Evolutionary conservation across 75 land plant species (phyloP), one percentile per base, ranked within the genome.

Genomic region (Sequoia sempervirens): DNA sequence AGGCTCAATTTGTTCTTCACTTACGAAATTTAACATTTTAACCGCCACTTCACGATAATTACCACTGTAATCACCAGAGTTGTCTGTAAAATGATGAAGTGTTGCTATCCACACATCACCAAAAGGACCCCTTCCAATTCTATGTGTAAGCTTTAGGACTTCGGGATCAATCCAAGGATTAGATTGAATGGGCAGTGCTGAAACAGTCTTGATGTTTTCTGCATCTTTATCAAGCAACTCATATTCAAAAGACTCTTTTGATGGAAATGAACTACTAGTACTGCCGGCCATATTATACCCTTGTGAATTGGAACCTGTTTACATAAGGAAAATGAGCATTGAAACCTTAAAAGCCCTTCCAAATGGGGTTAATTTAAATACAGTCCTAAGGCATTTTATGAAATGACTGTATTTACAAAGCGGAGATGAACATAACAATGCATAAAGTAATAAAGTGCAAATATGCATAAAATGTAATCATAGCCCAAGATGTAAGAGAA

Each of bases 21-120:
- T 88, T 20, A 93, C 76, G 2, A 87, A 87, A 82, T 91, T 86
- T 43, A 98, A 88, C 94, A 95, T 91, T 83, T 98, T 98, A 83
- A 94, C 90, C 61, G 94, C 99, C 32, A 98, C 97, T 89, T 96
- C 99, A 90, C 91, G 97, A 81, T 82, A 90, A 70, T 70, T 70
- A 32, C 73, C 73, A 70, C 73, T 70, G 82, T 81, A 52, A 70
- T 92, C 92, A 75, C 95, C 97, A 90, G 87, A 94, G 75, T 96
- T 97, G 58, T 88, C 91, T 53, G 88, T 85, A 6, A 89, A 87
- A 23, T 53, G 88, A 88, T 96, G 97, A 80, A 90, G 93, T 20
- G 99, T 96, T 18, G 99, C 99, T 47, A 98, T 86, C 99, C 99
- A 96, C 43, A 95, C 93, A 89, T 98, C 99, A 82, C 99, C 99